These are phyloP conservation scores for Furcasterigmium sp. DNA, from an alignment of 2,329 filamentous ascomycete genomes.

Conservation along the genomic window DNA sequence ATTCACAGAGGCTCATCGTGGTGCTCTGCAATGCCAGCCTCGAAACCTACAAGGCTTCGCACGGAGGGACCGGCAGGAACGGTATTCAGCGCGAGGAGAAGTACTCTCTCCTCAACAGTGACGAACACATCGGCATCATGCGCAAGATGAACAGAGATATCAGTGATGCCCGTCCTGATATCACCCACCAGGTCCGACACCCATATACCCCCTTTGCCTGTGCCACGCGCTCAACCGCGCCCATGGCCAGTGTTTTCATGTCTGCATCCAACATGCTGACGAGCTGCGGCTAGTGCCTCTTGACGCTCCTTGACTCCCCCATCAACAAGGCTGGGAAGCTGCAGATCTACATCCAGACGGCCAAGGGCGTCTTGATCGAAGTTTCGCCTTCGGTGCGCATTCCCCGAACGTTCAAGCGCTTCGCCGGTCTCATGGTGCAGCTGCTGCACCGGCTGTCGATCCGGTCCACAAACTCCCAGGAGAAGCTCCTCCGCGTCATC, in stretches of 20 bases:
- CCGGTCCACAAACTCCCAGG: constrained; percentile 91
- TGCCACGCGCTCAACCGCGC: constrained; percentile 1
- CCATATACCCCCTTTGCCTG: constrained; percentile 5
- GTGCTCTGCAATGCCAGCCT: constrained; percentile 95
- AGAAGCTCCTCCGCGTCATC: constrained; percentile 96
- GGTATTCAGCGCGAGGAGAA: constrained; percentile 78
- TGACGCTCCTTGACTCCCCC: constrained; percentile 94
- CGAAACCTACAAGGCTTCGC: constrained; percentile 92
- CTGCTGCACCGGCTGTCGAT: constrained; percentile 93
- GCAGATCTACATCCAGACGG: constrained; percentile 97
- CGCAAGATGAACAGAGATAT: constrained; percentile 99
- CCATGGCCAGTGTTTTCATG: constrained; percentile 8
- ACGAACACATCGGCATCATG: constrained; percentile 99
- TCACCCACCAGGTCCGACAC: constrained; percentile 85
- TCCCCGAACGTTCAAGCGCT: constrained; percentile 96
- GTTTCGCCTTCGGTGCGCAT: constrained; percentile 98
- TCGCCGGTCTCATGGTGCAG: constrained; percentile 97
- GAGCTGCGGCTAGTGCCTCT: constrained; percentile 65
- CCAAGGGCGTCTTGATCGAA: constrained; percentile 94
- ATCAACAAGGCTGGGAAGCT: constrained; percentile 98
- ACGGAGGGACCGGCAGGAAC: constrained; percentile 60
- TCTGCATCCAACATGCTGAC: constrained; percentile 43
- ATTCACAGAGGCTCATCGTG: constrained; percentile 86
- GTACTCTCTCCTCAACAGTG: constrained; percentile 95
- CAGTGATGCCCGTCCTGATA: constrained; percentile 94